phyloP scores from a whole-genome alignment of 495 filamentous ascomycete genomes.

The Talaromyces stipitatus region DNA sequence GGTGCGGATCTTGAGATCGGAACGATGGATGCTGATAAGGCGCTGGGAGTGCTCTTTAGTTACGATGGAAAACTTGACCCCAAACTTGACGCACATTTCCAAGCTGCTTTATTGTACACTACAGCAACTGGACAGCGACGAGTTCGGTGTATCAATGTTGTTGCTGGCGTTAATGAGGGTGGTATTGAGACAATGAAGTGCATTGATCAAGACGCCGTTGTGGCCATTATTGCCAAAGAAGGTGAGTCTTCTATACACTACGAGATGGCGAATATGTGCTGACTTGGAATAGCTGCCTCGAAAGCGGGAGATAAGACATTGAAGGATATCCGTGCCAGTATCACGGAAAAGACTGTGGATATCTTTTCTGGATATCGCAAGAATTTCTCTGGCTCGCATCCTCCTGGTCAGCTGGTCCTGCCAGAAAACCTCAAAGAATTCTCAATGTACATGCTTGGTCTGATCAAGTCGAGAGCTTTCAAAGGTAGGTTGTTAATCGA shows the following conservation, averaged over 20 bases:
- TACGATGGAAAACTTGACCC: slow-evolving; percentile 96
- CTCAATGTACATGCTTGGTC: slow-evolving; percentile 89
- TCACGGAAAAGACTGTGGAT: slow-evolving; percentile 92
- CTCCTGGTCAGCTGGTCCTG: slow-evolving; percentile 87
- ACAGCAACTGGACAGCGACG: slow-evolving; percentile 83
- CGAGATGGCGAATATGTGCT: background rate
- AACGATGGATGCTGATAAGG: slow-evolving; percentile 87
- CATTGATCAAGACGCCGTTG: slow-evolving; percentile 90
- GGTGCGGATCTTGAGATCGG: slow-evolving; percentile 95
- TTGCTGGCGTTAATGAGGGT: slow-evolving; percentile 83
- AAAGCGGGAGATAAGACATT: slow-evolving; percentile 72
- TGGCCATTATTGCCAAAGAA: slow-evolving; percentile 84
- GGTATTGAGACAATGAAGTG: slow-evolving; percentile 79
- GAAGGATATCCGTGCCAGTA: slow-evolving; percentile 75
- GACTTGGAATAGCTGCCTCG: slow-evolving; percentile 49
- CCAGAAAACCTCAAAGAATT: slow-evolving; percentile 96
- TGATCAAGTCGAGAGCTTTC: slow-evolving; percentile 88
- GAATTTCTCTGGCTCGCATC: slow-evolving; percentile 76
- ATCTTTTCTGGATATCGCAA: slow-evolving; percentile 91
- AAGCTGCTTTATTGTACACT: slow-evolving; percentile 89
- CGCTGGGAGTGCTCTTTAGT: slow-evolving; percentile 83
- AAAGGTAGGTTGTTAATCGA: slow-evolving; percentile 48
- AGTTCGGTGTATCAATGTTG: slow-evolving; percentile 87
- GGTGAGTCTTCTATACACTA: slow-evolving; percentile 25
- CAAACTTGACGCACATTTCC: slow-evolving; percentile 96